Evolutionary conservation across 1,284 basidiomycete species (phyloP), one percentile per base, ranked within the genome.

Genomic region (Pascua guehoae): DNA sequence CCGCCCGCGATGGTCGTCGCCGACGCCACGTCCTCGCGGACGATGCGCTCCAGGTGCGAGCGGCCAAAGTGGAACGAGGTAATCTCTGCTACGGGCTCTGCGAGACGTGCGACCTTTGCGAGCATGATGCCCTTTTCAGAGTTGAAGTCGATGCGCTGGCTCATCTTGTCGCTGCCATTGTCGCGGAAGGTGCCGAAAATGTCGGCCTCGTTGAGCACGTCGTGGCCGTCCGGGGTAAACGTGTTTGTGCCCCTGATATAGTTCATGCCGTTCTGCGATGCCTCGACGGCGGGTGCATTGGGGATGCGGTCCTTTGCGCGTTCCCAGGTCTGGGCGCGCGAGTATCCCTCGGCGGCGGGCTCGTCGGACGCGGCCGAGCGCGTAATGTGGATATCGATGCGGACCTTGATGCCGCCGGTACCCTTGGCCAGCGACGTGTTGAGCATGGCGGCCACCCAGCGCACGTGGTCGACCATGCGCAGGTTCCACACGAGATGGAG

Each of bases 401-500:
- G 11, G n/a, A 65, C 42, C 41, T 44, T 12, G 9, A 66, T 10
- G 9, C 8, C 2, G 24, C 52, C 48, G 8, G 32, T 15, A 2
- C 51, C 47, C 9, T 5, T 8, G 0, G 36, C 50, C 5, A 60
- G 8, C 12, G 51, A 48, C 10, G 24, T 16, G 17, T 56, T 49
- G 36, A 57, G 32, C 12, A 61, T 32, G 5, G 50, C 43, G 1
- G 50, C 46, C 17, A 61, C 44, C 40, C 56, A 53, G 8, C 41
- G 14, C 4, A 42, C 47, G 53, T 54, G 41, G 2, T 8, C 18
- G 10, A 41, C 24, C n/a, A 47, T 15, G 16, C 60, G 56, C 12
- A 49, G 17, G 44, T 58, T 74, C 73, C 74, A 75, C 15, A 71
- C 58, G 18, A 76, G 64, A 3, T 60, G 60, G 12, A 71, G 53